Evolutionary conservation across 2,329 filamentous ascomycete genomes (phyloP), one percentile per base, ranked within the genome.

Genomic region (Pseudopithomyces chartarum): DNA sequence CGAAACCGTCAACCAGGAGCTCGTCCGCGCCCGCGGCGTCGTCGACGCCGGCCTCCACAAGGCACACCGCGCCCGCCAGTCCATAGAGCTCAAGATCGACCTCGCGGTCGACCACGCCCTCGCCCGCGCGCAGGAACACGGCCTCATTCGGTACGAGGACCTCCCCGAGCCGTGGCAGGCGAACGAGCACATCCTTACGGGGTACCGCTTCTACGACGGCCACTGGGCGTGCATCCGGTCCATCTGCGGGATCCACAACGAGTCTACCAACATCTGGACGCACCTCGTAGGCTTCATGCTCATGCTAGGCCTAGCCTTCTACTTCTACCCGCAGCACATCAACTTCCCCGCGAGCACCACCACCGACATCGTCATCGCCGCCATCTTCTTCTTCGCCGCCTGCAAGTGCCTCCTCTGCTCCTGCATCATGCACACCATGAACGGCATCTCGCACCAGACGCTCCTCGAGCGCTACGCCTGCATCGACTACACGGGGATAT

Each of bases 361-460:
- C 52, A 86, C 90, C 47, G 95, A 99, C 73, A 86, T 98, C 57
- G 85, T 95, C 70, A 92, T 99, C 60, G 93, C 94, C 0, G 92
- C 90, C 20, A 85, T 96, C 63, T 99, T 99, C 83, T 97, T 99
- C 81, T 91, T 96, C 71, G 95, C 94, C 46, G 95, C 95, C 44
- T 92, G 89, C 81, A 92, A 98, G 76, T 98, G 94, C 70, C 85
- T 99, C 54, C 87, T 94, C 72, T 99, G 95, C 87, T 96, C 90
- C 60, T 94, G 90, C 61, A 87, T 98, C 71, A 99, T 95, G 95
- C 95, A 99, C 80, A 97, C 95, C 23, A 98, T 99, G 92, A 97
- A 94, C 80, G 92, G 91, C 67, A 96, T 98, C 53, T 92, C 94
- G 17, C 91, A 96, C 65, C 88, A 96, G 69, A 86, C 87, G 19